These are phyloP conservation scores for Pythium plurisporium DNA, from an alignment of 352 stramenopile genomes.

Conservation along the genomic window DNA sequence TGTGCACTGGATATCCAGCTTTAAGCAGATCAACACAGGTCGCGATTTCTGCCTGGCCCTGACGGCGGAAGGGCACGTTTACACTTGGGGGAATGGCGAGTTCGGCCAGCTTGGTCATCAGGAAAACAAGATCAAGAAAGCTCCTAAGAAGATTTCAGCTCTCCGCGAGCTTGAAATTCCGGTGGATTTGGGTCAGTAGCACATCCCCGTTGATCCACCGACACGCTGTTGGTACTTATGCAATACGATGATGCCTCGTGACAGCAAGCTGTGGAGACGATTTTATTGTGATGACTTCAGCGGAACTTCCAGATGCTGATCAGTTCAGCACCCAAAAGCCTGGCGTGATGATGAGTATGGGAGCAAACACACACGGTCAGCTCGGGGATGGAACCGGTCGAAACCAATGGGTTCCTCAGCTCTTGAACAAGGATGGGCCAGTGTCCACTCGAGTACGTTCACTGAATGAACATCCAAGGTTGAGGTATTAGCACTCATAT, in stretches of 20 bases:
- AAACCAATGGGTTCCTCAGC: slow-evolving; percentile 80
- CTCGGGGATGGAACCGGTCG: slow-evolving; percentile 62
- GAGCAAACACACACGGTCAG: slow-evolving; percentile 64
- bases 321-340: slow-evolving; percentile 76
- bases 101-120: slow-evolving; percentile 75
- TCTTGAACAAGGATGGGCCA: slow-evolving; percentile 66
- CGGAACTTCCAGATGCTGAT: slow-evolving; percentile 54
- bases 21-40: slow-evolving; percentile 50
- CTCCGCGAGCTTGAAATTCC: slow-evolving; percentile 74
- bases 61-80: slow-evolving; percentile 61
- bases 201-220: too few species aligned
- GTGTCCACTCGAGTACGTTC: slow-evolving; percentile 43
- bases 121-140: slow-evolving; percentile 85
- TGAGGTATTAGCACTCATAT: background rate
- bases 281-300: slow-evolving; percentile 71
- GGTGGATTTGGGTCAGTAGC: slow-evolving; percentile 53
- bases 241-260: background rate
- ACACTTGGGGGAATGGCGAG: slow-evolving; percentile 79
- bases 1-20: slow-evolving; percentile 33
- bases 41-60: slow-evolving; percentile 55
- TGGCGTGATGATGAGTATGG: slow-evolving; percentile 80
- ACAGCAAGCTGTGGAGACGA: slow-evolving; percentile 48
- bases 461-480: background rate
- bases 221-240: background rate
- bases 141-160: slow-evolving; percentile 81